phyloP scores from a whole-genome alignment of 208 protist genomes.

The Lotmaria passim region DNA sequence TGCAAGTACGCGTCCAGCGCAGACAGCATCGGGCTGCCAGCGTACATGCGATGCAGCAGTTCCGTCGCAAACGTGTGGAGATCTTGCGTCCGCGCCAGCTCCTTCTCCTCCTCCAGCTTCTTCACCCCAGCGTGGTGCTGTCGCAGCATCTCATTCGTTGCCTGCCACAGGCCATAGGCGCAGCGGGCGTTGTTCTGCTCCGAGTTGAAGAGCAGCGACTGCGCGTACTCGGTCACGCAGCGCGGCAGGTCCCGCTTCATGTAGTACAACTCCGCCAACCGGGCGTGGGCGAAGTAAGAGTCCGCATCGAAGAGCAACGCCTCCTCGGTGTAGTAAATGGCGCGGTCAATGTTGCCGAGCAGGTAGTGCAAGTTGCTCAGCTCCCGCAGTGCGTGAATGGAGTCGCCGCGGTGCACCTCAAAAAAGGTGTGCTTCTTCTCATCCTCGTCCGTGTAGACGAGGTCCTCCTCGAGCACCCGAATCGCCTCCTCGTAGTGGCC shows the following conservation, averaged over 20 bases:
- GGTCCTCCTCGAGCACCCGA: constrained; percentile 63
- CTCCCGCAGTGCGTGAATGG: constrained; percentile 51
- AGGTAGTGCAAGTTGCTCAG: constrained; percentile 78
- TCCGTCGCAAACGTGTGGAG: constrained; percentile 63
- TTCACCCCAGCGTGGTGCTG: constrained; percentile 39
- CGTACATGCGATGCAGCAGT: constrained; percentile 79
- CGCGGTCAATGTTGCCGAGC: constrained; percentile 47
- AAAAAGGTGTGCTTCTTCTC: constrained; percentile 67
- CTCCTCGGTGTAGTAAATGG: constrained; percentile 84
- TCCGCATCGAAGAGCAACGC: constrained; percentile 52
- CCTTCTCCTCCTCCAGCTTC: constrained; percentile 44
- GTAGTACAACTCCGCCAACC: constrained; percentile 81
- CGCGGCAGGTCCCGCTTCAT: constrained; percentile 60
- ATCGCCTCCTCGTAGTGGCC: constrained; percentile 78
- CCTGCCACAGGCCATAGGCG: constrained; percentile 77
- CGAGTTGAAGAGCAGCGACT: constrained; percentile 79
- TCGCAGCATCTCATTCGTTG: constrained; percentile 55
- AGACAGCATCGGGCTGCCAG: constrained; percentile 65
- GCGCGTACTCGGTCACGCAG: constrained; percentile 66
- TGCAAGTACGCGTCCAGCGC: constrained; percentile 70
- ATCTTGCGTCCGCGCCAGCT: constrained; percentile 48
- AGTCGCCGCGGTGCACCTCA: constrained; percentile 67
- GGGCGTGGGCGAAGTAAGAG: constrained; percentile 63
- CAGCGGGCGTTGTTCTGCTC: constrained; percentile 78
- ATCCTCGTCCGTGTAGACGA: constrained; percentile 75